Evolutionary conservation across 106 monocot genomes (phyloP).

Genomic region (Platanthera guangdongensis): DNA sequence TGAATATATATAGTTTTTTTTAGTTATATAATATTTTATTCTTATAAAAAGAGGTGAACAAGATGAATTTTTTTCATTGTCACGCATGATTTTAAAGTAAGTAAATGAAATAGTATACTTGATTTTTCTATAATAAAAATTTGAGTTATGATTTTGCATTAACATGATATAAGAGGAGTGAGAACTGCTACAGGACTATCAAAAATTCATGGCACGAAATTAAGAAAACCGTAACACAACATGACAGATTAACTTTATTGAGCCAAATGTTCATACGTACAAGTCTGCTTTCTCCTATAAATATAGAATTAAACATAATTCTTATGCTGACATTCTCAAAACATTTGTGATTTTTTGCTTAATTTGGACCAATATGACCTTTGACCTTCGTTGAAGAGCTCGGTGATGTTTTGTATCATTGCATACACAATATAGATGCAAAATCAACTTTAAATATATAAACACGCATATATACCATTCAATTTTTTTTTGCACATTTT

Average conservation of each 20-base stretch:
- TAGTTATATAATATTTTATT: too few relatives aligned
- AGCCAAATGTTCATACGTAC: slow-evolving; percentile 21
- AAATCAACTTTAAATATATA: too few relatives aligned
- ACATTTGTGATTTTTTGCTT: background rate
- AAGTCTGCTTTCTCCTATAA: background rate
- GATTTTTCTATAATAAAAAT: background rate
- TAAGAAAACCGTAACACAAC: slow-evolving; percentile 1
- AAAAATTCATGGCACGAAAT: slow-evolving; percentile 21
- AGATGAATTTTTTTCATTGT: background rate
- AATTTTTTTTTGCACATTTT: too few relatives aligned
- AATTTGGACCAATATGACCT: background rate
- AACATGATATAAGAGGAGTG: slow-evolving; percentile 12
- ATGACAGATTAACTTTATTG: slow-evolving; percentile 9
- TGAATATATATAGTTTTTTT: too few relatives aligned
- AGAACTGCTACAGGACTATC: slow-evolving; percentile 21
- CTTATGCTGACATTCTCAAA: too few relatives aligned
- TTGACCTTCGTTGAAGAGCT: slow-evolving; percentile 13
- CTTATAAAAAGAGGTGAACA: too few relatives aligned
- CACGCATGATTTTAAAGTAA: slow-evolving; percentile 20
- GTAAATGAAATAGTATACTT: background rate
- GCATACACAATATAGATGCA: too few relatives aligned
- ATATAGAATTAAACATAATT: background rate
- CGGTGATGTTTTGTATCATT: background rate
- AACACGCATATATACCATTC: too few relatives aligned
- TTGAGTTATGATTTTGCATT: background rate